Evolutionary conservation across 768 basidiomycete species (phyloP), one percentile per base, ranked within the genome.

Genomic region (Leucosporidium scottii): DNA sequence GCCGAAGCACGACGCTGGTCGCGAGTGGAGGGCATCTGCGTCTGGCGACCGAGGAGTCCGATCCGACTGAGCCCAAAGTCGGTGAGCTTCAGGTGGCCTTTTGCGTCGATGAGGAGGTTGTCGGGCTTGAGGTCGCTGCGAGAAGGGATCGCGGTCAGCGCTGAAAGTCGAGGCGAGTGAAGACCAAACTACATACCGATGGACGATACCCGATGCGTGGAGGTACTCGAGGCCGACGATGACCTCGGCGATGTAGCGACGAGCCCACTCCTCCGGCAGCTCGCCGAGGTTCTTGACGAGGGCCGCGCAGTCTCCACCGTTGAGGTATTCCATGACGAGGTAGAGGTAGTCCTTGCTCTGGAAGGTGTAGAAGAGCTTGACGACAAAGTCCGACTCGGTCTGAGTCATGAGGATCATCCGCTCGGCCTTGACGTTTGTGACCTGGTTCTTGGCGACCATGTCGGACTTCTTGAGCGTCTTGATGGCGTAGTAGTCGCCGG

Each of bases 401-500:
- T 98, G 94, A 78, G 93, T 93, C 96, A 99, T 99, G 73, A 99
- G 84, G 75, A 99, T 99, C 87, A 96, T 98, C 65, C 96, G 85
- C 81, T 99, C 96, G 2, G 96, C 96, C 80, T 98, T 98, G 78
- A 99, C 96, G 77, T 98, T 99, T 59, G 96, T 98, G 78, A 99
- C 94, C 79, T 99, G 96, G 81, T 99, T 99, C 84, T 99, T 99
- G 50, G 96, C 91, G 78, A 99, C 98, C 96, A 99, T 99, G 80
- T 99, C 96, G n/a, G 93, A 91, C 82, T 99, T 99, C 82, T 94
- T 97, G 77, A 99, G 80, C n/a, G 98, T 93, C 80, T 99, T 99
- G 85, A 99, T 94, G 31, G 96, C 96, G 80, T 88, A 99, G 79
- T 97, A 98, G 79, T 98, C 96, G 61, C 96, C 96, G 3, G 96